A percentile compares a stretch with the other conserved stretches of the same genome.
These are phyloP conservation scores for Tympanopsis confertula DNA, from an alignment of 2,329 filamentous ascomycete species.

Conservation along the genomic window DNA sequence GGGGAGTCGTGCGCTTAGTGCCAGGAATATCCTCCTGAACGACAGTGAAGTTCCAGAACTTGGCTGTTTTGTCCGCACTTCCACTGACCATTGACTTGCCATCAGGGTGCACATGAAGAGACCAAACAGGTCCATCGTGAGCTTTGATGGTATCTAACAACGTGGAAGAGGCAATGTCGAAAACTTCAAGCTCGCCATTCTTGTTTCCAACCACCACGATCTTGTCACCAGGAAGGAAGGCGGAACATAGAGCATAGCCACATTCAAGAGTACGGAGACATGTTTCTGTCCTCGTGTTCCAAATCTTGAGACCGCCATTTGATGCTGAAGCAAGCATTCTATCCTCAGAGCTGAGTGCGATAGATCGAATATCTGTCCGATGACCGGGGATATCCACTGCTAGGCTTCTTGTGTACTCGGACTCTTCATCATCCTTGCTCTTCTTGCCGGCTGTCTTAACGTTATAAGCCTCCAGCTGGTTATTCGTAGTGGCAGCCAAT, in stretches of 20 bases:
- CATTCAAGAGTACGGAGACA: slow-evolving; percentile 93
- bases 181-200: slow-evolving; percentile 82
- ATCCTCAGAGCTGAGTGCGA: slow-evolving; percentile 88
- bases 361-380: slow-evolving; percentile 76
- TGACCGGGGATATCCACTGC: slow-evolving; percentile 87
- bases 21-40: slow-evolving; percentile 89
- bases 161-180: slow-evolving; percentile 86
- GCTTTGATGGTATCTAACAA: slow-evolving; percentile 79
- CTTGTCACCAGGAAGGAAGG: slow-evolving; percentile 93
- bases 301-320: slow-evolving; percentile 84
- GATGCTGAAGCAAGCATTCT: slow-evolving; percentile 92
- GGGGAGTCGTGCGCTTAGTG: slow-evolving; percentile 77
- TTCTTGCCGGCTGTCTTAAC: slow-evolving; percentile 62
- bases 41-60: slow-evolving; percentile 96
- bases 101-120: slow-evolving; percentile 84
- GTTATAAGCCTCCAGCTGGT: slow-evolving; percentile 81
- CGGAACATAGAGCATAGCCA: slow-evolving; percentile 84
- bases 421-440: slow-evolving; percentile 58
- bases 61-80: slow-evolving; percentile 87
- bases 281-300: slow-evolving; percentile 81
- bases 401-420: slow-evolving; percentile 71
- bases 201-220: slow-evolving; percentile 94
- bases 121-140: slow-evolving; percentile 89
- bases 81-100: slow-evolving; percentile 85
- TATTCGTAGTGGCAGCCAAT: slow-evolving; percentile 77